Base-by-base conservation (phyloP, 768 basidiomycete species). In the Amanita rubescens region DNA sequence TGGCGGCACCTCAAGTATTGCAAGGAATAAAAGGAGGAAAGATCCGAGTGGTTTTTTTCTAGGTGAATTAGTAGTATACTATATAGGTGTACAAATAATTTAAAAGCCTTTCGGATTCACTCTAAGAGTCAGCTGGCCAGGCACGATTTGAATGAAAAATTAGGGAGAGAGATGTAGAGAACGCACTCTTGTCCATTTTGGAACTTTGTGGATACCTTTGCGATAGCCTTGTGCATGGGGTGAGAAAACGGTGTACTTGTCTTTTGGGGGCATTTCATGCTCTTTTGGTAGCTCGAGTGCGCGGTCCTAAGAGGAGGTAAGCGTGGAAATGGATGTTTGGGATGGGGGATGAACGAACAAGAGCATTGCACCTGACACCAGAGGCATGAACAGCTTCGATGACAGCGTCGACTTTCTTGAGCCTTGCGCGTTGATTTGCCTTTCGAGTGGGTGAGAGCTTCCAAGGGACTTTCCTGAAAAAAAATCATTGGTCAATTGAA, bases 121-220 rank as follows among this genome's bases (percentile, higher is more conserved):
- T 62, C 94, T 75, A 3, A 88, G 75, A 30, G 94, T 94, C 56
- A 94, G 66, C 94, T 94, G 63, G 20, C 27, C 11, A 27, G 17
- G 22, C 7, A 17, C 27, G 12, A n/a, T 14, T 42, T 32, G 3
- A 48, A 49, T 38, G 45, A 20, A 10, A 14, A 43, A 11, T 27
- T 20, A 12, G 15, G 42, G n/a, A 19, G 49, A 41, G 17, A 7
- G 10, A 6, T 20, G 3, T 6, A 19, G 39, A 4, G 30, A 24
- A 72, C 87, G 55, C 59, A 94, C 94, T 69, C 91, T 78, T 47
- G 94, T 96, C 82, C 87, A 97, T 65, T 96, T 95, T n/a, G 94
- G 94, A 24, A 95, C 89, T 63, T 94, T 94, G 72, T 98, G 94
- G 46, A 96, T 92, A 22, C 91, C 89, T 63, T 97, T 97, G 41